Percentiles rank a stretch among this genome's conserved stretches.
Evolutionary conservation across 257 asterid genomes (phyloP).

Genomic region (Penstemon eatonii): DNA sequence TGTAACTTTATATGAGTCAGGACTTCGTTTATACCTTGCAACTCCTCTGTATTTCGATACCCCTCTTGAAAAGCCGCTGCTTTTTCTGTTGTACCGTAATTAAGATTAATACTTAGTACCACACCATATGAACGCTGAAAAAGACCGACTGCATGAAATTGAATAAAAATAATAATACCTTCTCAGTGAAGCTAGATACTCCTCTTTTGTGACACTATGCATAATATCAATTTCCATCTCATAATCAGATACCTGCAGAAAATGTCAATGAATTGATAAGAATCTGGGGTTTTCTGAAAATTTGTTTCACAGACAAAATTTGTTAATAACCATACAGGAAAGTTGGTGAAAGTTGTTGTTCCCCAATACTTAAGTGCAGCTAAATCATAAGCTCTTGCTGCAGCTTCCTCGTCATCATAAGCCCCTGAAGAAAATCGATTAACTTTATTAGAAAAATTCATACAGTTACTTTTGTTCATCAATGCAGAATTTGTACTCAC

Average conservation of each 20-base stretch:
- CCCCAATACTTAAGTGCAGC: slow-evolving; percentile 67
- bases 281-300: not conserved
- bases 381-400: slow-evolving; percentile 58
- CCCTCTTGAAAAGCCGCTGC: slow-evolving; percentile 90
- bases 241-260: slow-evolving; percentile 47
- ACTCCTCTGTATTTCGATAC: slow-evolving; percentile 87
- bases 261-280: not conserved
- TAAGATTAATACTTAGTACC: not conserved
- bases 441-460: too few species aligned
- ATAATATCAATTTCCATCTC: slow-evolving; percentile 46
- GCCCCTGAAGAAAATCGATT: slow-evolving; percentile 39
- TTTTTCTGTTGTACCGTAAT: slow-evolving; percentile 41
- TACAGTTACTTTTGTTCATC: not conserved
- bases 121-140: not conserved
- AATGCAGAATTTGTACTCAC: slow-evolving; percentile 31
- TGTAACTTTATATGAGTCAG: not conserved
- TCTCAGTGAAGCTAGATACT: slow-evolving; percentile 55
- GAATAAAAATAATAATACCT: slow-evolving; percentile 30
- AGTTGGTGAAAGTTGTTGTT: slow-evolving; percentile 50
- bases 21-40: slow-evolving; percentile 53
- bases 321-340: slow-evolving; percentile 40
- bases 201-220: slow-evolving; percentile 53
- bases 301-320: not conserved
- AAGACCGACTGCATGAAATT: not conserved
- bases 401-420: slow-evolving; percentile 58